Base-by-base conservation (phyloP, 164 flowering plant species). In the Litsea cubeba region DNA sequence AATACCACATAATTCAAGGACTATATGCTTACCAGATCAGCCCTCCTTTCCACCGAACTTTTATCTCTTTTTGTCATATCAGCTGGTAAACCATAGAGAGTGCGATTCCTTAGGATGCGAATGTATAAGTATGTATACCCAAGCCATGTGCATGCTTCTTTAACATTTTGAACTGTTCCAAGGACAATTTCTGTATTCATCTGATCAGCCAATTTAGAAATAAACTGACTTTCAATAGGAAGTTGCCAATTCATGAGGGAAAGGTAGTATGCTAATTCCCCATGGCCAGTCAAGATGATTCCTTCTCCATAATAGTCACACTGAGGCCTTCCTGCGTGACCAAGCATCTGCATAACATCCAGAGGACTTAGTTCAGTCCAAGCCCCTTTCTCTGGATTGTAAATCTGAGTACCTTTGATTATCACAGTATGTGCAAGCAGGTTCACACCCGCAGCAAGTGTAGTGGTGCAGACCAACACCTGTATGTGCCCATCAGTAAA, bases 341-440 rank as follows among this genome's bases (percentile, higher is more conserved):
- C 98, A 79, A 96, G 84, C 99, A 96, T 94, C 88, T 94, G 99
- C 95, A 92, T 96, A 50, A 96, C 97, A 88, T 94, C 98, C 71
- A 96, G 78, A 74, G 99, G 97, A 83, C 97, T 94, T 22, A 96
- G 82, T 72, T 96, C 99, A 72, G 97, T 94, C 99, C 99, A 92
- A 3, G 95, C 97, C 35, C 99, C 98, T 77, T 94, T 96, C 74
- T 96, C 99, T 18, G 97, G 97, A 83, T 90, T 90, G 84, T 94
- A 96, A 5, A 96, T 84, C 84, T 96, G 98, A 40, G 99, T 94
- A 5, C 99, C 99, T 75, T 96, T 96, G 57, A 96, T 94, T 35
- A 96, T 96, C 66, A 96, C 99, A 25, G 91, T 89, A 71, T 92
- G 98, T 25, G 99, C 98, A 62, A 97, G 99, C 77, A 96, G 79